Conservation (phyloP, 148 eudicot species). For the Salicornia ramosissima region DNA sequence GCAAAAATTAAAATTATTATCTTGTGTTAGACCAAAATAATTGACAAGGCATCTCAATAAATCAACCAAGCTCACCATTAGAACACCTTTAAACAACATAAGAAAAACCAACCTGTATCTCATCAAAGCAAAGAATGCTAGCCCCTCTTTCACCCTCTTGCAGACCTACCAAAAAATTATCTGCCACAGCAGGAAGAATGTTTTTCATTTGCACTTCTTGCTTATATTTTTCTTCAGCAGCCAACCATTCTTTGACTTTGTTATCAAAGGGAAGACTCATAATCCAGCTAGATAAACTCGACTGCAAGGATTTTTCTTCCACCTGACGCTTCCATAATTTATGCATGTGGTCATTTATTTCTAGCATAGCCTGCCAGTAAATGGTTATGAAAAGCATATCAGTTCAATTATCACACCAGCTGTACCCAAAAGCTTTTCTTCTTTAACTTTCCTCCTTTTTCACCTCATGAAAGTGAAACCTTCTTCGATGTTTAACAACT, state of each 20-base stretch:
- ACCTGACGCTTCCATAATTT: slow-evolving; percentile 77
- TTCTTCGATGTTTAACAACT: slow-evolving; percentile 75
- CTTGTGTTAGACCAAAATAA: background rate
- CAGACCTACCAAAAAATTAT: slow-evolving; percentile 68
- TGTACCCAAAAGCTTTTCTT: slow-evolving; percentile 1
- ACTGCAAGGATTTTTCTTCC: slow-evolving; percentile 59
- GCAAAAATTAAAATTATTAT: background rate
- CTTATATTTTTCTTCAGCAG: slow-evolving; percentile 84
- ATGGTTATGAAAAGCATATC: slow-evolving; percentile 11
- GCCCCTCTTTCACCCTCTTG: slow-evolving; percentile 57
- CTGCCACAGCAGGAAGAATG: slow-evolving; percentile 95
- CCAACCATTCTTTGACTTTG: slow-evolving; percentile 89
- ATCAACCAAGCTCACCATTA: background rate
- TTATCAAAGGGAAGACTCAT: slow-evolving; percentile 80
- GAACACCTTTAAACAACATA: background rate
- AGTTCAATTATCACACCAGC: background rate
- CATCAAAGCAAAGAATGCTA: slow-evolving; percentile 93
- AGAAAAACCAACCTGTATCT: slow-evolving; percentile 66
- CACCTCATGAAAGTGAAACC: slow-evolving; percentile 96
- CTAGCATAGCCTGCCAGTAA: slow-evolving; percentile 82
- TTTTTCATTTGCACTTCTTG: slow-evolving; percentile 66
- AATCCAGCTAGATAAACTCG: slow-evolving; percentile 79
- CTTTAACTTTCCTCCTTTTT: slow-evolving; percentile 10
- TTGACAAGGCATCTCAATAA: background rate
- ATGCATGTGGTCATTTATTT: slow-evolving; percentile 94